Base-by-base conservation (phyloP, 805 yeast species). In the Lipomyces chichibuensis region DNA sequence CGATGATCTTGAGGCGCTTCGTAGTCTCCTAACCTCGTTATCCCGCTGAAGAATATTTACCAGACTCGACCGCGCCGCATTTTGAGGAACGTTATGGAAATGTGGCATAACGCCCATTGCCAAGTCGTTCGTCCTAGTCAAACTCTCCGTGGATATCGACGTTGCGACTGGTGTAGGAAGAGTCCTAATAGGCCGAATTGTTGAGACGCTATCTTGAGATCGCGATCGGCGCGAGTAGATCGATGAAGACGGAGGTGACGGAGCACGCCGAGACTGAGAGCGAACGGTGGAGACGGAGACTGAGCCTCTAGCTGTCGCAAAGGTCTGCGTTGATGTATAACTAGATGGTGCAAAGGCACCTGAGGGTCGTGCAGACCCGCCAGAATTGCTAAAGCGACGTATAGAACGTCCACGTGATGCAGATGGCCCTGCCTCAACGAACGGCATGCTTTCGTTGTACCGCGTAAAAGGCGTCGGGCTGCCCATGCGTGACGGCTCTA, bases 91-190 rank as follows among this genome's bases (percentile, higher is more conserved):
- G 33, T 73, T 61, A 43, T 65, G 69, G 23, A 67, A 57, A 17
- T 62, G 64, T 8, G 71, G 69, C 32, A 57, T 27, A 29, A 62
- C 62, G 33, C 59, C 57, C 54, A 60, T 62, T 23, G n/a, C 35
- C 13, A 43, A 62, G 14, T 54, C 33, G 23, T 55, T 55, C 33
- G 23, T 29, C 9, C n/a, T 27, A 62, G 58, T 59, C 67, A 65
- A n/a, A 70, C 69, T 35, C 64, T 64, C 23, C 62, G 51, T 60
- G 71, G 72, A 7, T 72, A 73, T 37, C 6, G 57, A 27, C 35
- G 56, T 56, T 17, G 68, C 53, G 58, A 74, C 66, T 2, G 72
- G 60, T 39, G 68, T 69, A 35, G 78, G 33, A n/a, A 78, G 29
- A 7, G 72, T 72, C 49, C 61, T 63, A 25, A 20, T 53, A 1